These are phyloP conservation scores for Aspergillus biplanus DNA, from an alignment of 495 filamentous ascomycete species.

Conservation along the genomic window DNA sequence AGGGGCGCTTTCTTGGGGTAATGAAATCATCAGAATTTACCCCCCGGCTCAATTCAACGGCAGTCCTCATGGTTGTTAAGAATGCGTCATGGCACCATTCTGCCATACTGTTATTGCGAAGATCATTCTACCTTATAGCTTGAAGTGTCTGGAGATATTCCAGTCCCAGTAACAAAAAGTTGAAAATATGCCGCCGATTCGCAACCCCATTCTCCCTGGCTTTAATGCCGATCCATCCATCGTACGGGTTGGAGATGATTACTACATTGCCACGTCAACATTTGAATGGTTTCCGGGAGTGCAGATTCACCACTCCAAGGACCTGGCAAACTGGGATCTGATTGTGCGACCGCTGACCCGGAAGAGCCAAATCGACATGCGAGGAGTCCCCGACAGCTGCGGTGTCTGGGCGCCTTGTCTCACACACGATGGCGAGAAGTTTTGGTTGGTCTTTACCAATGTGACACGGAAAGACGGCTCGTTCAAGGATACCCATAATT, in stretches of 20 bases:
- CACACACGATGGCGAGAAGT: constrained; percentile 58
- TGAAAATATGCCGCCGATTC: not conserved
- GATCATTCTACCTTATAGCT: too few species aligned
- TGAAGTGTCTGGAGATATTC: too few species aligned
- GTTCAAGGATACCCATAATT: constrained; percentile 12
- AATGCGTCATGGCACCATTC: too few species aligned
- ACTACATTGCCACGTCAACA: constrained; percentile 65
- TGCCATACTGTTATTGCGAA: too few species aligned
- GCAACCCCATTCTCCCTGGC: constrained; percentile 64
- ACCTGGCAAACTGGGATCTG: constrained; percentile 62
- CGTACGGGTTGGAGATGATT: constrained; percentile 58
- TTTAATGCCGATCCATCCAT: constrained; percentile 68
- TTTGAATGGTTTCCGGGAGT: constrained; percentile 66
- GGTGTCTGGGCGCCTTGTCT: constrained; percentile 68
- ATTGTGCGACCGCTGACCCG: constrained; percentile 33
- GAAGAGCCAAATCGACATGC: constrained; percentile 20
- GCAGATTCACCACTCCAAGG: constrained; percentile 60
- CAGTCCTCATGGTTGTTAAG: too few species aligned
- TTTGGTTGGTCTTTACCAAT: constrained; percentile 33
- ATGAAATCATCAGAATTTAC: too few species aligned
- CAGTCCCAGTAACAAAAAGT: too few species aligned
- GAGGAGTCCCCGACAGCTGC: constrained; percentile 56
- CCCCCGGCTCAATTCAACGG: too few species aligned
- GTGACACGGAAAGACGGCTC: constrained; percentile 14
- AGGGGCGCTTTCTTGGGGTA: too few species aligned